Evolutionary conservation across 495 filamentous ascomycete species (phyloP).

Genomic region (Lophiostoma macrostomum): DNA sequence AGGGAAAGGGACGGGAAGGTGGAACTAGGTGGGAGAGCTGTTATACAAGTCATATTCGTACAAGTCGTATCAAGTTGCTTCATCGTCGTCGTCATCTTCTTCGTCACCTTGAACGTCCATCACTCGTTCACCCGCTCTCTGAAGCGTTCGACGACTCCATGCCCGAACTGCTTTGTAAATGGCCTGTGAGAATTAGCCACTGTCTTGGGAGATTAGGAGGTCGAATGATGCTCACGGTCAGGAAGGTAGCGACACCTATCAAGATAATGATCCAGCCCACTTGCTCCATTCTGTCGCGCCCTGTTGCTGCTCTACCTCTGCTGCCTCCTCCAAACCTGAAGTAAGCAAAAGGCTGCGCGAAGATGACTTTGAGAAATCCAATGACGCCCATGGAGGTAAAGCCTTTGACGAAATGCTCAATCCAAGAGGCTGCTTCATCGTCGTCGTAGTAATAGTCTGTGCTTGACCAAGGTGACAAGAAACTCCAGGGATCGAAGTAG

Average conservation of each 20-base stretch:
- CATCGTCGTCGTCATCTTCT: slow-evolving; percentile 64
- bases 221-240: slow-evolving; percentile 61
- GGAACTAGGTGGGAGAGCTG: neutral
- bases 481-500: slow-evolving; percentile 70
- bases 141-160: slow-evolving; percentile 64
- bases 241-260: slow-evolving; percentile 75
- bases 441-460: slow-evolving; percentile 35
- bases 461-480: slow-evolving; percentile 42
- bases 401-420: slow-evolving; percentile 83
- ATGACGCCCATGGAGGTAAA: slow-evolving; percentile 78
- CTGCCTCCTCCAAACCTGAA: slow-evolving; percentile 50
- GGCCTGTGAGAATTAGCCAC: slow-evolving; percentile 50
- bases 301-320: slow-evolving; percentile 57
- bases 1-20: neutral
- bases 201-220: neutral
- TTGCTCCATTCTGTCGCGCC: slow-evolving; percentile 68
- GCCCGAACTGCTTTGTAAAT: slow-evolving; percentile 76
- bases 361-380: slow-evolving; percentile 77
- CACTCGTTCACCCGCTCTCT: slow-evolving; percentile 73
- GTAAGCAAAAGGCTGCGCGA: slow-evolving; percentile 59
- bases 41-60: slow-evolving; percentile 1
- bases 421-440: slow-evolving; percentile 59
- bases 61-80: slow-evolving; percentile 16
- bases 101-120: slow-evolving; percentile 78
- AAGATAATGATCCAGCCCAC: slow-evolving; percentile 75